Conservation (phyloP, 352 stramenopile species). For the Phytophthora pisi region DNA sequence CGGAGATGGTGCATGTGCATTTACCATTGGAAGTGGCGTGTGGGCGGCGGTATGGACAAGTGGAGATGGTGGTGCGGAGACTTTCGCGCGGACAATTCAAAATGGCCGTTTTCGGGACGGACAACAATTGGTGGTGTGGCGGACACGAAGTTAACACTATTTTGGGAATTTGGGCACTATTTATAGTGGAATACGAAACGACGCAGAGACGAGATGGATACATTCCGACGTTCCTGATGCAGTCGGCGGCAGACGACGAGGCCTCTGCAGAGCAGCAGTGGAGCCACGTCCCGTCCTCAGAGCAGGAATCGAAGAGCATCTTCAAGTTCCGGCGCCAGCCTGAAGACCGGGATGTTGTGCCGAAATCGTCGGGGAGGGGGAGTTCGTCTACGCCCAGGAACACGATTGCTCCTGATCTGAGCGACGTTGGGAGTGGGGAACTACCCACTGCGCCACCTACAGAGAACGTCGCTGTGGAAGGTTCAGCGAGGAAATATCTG, state of each 20-base stretch:
- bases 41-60: slow-evolving; percentile 11
- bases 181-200: slow-evolving; percentile 33
- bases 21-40: slow-evolving; percentile 37
- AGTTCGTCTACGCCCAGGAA: slow-evolving; percentile 41
- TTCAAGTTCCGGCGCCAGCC: slow-evolving; percentile 46
- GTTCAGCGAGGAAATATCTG: slow-evolving; percentile 29
- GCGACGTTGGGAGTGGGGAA: slow-evolving; percentile 8
- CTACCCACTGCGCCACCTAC: slow-evolving; percentile 20
- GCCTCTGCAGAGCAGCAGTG: slow-evolving; percentile 6
- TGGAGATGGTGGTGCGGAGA: slow-evolving; percentile 8
- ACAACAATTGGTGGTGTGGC: slow-evolving; percentile 15
- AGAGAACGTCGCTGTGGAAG: background rate
- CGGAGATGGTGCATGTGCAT: slow-evolving; percentile 4
- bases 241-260: slow-evolving; percentile 5
- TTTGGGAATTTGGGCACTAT: slow-evolving; percentile 7
- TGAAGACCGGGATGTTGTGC: slow-evolving; percentile 13
- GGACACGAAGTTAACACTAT: slow-evolving; percentile 12
- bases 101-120: slow-evolving; percentile 11
- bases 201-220: slow-evolving; percentile 25
- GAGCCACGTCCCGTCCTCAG: slow-evolving; percentile 8
- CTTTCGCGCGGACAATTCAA: slow-evolving; percentile 41
- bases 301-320: slow-evolving; percentile 21
- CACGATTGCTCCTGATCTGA: slow-evolving; percentile 44
- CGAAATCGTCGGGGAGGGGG: slow-evolving; percentile 26
- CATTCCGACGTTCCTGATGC: slow-evolving; percentile 12